Conservation (phyloP, 1,284 basidiomycete genomes). For the Ganoderma lingzhi region DNA sequence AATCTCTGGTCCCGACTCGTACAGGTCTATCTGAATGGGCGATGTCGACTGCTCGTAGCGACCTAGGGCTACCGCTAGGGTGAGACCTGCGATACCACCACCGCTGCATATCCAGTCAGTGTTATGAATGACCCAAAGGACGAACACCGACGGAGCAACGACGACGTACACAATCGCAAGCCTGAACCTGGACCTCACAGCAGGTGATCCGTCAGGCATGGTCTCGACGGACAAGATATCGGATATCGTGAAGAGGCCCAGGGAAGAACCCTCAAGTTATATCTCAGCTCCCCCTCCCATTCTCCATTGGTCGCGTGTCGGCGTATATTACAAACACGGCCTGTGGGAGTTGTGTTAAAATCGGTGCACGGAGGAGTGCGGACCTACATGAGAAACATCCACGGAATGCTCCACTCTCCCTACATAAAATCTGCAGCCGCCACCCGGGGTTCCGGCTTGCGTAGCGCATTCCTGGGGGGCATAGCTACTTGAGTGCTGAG, state of each 20-base stretch:
- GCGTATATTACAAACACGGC: background rate
- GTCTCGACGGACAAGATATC: background rate
- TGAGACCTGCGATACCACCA: conserved; percentile 48
- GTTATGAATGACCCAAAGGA: background rate
- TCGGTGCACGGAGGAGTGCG: background rate
- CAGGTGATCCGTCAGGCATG: conserved; percentile 11
- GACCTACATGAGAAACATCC: conserved; percentile 1
- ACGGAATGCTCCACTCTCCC: background rate
- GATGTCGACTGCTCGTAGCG: conserved; percentile 36
- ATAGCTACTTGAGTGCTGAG: background rate
- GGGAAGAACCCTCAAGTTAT: background rate
- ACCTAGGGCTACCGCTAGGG: conserved; percentile 45
- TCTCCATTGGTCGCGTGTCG: background rate
- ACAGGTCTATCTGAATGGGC: conserved; percentile 44
- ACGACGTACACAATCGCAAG: conserved; percentile 25
- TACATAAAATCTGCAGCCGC: background rate
- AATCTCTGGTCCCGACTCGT: conserved; percentile 46
- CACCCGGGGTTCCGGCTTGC: background rate
- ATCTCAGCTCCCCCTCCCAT: background rate
- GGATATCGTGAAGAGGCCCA: background rate
- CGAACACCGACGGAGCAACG: background rate
- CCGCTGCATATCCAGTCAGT: conserved; percentile 38
- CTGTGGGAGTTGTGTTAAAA: background rate
- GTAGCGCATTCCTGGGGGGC: background rate
- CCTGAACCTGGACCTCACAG: conserved; percentile 21